Evolutionary conservation across 2,329 filamentous ascomycete species (phyloP), one percentile per base, ranked within the genome.

Genomic region (Monosporascus sp.): DNA sequence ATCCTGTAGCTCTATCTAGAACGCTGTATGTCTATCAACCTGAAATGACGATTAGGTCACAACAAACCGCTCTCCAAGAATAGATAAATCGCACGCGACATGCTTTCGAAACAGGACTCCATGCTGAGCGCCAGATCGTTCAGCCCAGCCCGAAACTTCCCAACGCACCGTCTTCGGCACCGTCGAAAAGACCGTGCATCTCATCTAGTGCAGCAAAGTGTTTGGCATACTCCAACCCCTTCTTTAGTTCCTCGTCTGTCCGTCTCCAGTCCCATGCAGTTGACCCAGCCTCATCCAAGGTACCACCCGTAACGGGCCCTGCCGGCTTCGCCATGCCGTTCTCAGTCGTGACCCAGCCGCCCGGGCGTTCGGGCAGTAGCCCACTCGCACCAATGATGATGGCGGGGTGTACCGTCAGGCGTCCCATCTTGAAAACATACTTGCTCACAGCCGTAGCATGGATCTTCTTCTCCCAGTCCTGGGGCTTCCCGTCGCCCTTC

Each of bases 401-500:
- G 60, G 91, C 87, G 0, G 94, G 92, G 59, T 92, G 84, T 4
- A 97, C 83, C 0, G 93, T 97, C 63, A 94, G 77, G 24, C 93
- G 78, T 1, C 87, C 89, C 52, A 90, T 78, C 75, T 93, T 93
- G 68, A 90, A 85, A 41, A 93, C 89, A 68, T 93, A 93, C 74
- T 91, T 92, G 73, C 82, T 86, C 44, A 93, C 70, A 1, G 85
- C 85, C 0, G 86, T 86, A 1, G 89, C 89, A 60, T 87, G 80
- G 39, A 93, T 78, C 55, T 81, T 83, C 70, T 80, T 84, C 67
- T 83, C 77, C 68, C 81, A 82, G 31, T 77, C 66, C 36, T 69
- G 65, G 20, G 71, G 75, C 47, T 66, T 62, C 2, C 67, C 68
- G 25, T 71, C 58, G 3, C 62, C 60, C 47, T 73, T 69, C 43